phyloP scores from a whole-genome alignment of 768 basidiomycete species.

The Russula sp. region DNA sequence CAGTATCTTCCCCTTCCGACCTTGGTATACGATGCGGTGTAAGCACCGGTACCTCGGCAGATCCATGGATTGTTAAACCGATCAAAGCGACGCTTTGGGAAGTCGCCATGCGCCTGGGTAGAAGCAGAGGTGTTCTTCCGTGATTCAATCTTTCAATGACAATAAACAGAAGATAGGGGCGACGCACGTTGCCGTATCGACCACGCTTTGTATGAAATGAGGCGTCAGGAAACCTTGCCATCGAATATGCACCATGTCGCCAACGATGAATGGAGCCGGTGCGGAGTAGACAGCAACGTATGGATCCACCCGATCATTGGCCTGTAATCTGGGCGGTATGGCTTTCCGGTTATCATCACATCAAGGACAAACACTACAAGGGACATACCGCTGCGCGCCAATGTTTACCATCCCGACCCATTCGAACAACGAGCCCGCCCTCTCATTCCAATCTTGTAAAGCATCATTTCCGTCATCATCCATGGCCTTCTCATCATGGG shows the following conservation, averaged over 20 bases:
- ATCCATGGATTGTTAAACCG: slow-evolving; percentile 38
- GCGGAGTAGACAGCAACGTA: slow-evolving; percentile 60
- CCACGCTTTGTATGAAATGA: slow-evolving; percentile 43
- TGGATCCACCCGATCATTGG: slow-evolving; percentile 59
- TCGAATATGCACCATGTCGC: slow-evolving; percentile 43
- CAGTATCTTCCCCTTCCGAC: slow-evolving; percentile 47
- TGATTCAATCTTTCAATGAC: not conserved
- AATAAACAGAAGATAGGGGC: not conserved
- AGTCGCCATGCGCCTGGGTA: not conserved
- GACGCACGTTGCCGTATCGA: slow-evolving; percentile 41
- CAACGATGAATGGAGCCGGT: slow-evolving; percentile 40
- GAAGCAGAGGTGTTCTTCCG: not conserved
- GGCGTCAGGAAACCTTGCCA: slow-evolving; percentile 56
- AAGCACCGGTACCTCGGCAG: slow-evolving; percentile 41
- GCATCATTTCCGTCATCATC: slow-evolving; percentile 30
- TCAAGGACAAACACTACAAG: not conserved
- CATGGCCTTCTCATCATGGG: not conserved
- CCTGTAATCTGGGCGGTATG: slow-evolving; percentile 39
- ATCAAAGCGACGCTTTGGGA: slow-evolving; percentile 30
- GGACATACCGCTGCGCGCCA: slow-evolving; percentile 52
- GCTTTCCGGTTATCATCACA: not conserved
- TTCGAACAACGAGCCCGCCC: slow-evolving; percentile 47
- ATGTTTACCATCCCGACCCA: slow-evolving; percentile 68
- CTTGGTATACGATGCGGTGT: slow-evolving; percentile 38
- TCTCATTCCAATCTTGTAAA: slow-evolving; percentile 45